Base-by-base conservation (phyloP, 495 filamentous ascomycete species). In the Sphaerosporella brunnea region DNA sequence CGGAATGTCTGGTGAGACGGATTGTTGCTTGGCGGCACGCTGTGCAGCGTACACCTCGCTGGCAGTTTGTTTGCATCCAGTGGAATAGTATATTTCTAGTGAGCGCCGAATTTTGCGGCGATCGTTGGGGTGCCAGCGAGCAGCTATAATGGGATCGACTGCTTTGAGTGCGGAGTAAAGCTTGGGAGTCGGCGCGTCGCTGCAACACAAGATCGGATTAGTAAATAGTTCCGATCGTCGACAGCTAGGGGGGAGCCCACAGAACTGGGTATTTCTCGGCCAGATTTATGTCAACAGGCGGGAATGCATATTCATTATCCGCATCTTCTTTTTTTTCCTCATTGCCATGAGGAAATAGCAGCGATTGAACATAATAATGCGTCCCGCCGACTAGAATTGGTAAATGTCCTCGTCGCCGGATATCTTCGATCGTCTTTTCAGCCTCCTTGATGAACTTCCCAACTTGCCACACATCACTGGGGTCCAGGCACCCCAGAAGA, bases 381-480 rank as follows among this genome's bases (percentile, higher is more conserved):
- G 86, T 92, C 21, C 92, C 92, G 13, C 92, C 92, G 7, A 96
- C 92, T 2, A 99, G 62, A 19, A 99, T 83, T 0, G 92, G 92
- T 9, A 93, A 64, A 51, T 78, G 82, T 0, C 82, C 80, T 50
- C 86, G 73, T 2, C 64, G 64, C 16, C 76, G 73, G 39, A 96
- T 93, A 18, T 88, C 82, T 20, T 73, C 63, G 50, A 96, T 90
- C 4, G 83, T 66, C 5, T 65, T 66, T 21, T 71, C 65, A 1
- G 83, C 82, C 51, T 79, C 77, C 11, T 65, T 65, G 19, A 77
- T 75, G 63, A 92, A 99, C 34, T 69, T 63, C 0, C 75, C 73
- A 8, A 94, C 80, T 4, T 69, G 72, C 84, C 86, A 95, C 35
- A 79, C 74, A 51, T 88, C 77, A 3, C 78, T 66, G 10, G 87